Conservation (phyloP, 495 filamentous ascomycete genomes). For the Annulohypoxylon maeteangense region DNA sequence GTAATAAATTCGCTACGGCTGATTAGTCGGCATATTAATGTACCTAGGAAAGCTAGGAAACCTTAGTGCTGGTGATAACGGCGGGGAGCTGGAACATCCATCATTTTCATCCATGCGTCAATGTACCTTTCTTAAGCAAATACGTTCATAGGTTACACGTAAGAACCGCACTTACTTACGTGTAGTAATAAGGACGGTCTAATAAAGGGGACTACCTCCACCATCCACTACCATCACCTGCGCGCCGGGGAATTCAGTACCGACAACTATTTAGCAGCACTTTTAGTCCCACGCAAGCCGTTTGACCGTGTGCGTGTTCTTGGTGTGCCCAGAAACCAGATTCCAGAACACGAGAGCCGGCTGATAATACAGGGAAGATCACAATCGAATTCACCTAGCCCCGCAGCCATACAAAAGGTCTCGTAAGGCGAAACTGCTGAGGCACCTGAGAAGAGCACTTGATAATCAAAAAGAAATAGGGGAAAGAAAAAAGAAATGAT, state of each 20-base stretch:
- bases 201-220: slow-evolving; percentile 22
- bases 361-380: slow-evolving; percentile 26
- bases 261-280: background rate
- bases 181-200: slow-evolving; percentile 21
- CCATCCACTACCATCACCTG: background rate
- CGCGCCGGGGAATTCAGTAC: slow-evolving; percentile 6
- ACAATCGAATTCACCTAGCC: slow-evolving; percentile 27
- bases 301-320: background rate
- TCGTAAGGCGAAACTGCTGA: background rate
- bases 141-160: background rate
- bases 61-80: background rate
- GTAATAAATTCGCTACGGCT: background rate
- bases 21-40: background rate
- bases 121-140: background rate
- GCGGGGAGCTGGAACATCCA: background rate
- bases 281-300: background rate
- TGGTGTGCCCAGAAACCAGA: background rate
- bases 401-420: slow-evolving; percentile 10
- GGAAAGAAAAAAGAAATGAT: background rate
- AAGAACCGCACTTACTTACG: slow-evolving; percentile 1
- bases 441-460: background rate
- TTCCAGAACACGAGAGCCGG: slow-evolving; percentile 16
- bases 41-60: background rate
- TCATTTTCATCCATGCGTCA: background rate
- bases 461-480: background rate